These are phyloP conservation scores for Populus trichocarpa DNA, from an alignment of 441 rosid species.

Conservation along the genomic window DNA sequence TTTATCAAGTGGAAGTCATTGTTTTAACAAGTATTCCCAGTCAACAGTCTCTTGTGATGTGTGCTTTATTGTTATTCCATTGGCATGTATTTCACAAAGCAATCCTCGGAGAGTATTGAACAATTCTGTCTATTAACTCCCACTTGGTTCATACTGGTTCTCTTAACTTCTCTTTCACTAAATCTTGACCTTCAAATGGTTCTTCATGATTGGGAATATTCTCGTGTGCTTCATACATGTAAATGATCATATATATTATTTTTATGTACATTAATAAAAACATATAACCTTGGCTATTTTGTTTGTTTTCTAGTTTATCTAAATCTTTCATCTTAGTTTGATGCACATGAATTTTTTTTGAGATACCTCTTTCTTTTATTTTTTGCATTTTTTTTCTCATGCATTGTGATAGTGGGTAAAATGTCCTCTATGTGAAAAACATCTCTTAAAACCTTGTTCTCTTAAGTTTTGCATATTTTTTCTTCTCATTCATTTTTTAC, in stretches of 20 bases:
- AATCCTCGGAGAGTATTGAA: not conserved
- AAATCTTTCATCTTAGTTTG: not conserved
- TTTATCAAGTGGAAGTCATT: not conserved
- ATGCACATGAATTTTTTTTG: not conserved
- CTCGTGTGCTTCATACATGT: not conserved
- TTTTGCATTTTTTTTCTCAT: too few species aligned
- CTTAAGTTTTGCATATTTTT: not conserved
- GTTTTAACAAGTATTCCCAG: not conserved
- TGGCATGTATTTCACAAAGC: not conserved
- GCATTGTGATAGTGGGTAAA: not conserved
- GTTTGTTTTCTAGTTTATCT: not conserved
- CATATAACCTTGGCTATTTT: not conserved
- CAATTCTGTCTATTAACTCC: not conserved
- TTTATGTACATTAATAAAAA: not conserved
- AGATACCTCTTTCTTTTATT: not conserved
- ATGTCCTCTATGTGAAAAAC: not conserved
- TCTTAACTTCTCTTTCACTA: not conserved
- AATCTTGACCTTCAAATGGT: not conserved
- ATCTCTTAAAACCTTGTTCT: not conserved
- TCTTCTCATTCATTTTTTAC: not conserved
- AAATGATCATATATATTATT: not conserved
- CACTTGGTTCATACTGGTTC: not conserved
- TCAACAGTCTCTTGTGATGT: not conserved
- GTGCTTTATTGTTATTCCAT: not conserved
- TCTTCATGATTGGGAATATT: not conserved